Percentiles rank a stretch among this genome's conserved stretches.
phyloP scores from a whole-genome alignment of 768 basidiomycete genomes.

The Phylloporus arenicola region DNA sequence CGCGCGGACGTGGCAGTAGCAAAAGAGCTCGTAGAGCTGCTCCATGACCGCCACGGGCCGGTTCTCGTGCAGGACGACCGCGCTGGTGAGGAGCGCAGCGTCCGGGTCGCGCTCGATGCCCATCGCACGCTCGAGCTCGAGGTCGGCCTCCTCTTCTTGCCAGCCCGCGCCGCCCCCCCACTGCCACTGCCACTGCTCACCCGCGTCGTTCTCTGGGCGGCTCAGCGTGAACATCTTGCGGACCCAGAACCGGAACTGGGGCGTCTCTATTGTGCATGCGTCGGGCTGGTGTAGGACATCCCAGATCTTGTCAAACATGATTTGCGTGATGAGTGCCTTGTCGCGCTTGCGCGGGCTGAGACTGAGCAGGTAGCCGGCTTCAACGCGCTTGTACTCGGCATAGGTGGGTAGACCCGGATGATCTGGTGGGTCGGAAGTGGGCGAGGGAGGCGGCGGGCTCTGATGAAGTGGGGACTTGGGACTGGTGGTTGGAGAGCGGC shows the following conservation, averaged over 20 bases:
- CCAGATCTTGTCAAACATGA: constrained; percentile 69
- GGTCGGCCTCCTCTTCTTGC: not conserved
- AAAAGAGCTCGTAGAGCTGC: constrained; percentile 73
- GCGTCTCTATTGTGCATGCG: constrained; percentile 40
- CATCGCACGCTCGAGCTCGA: constrained; percentile 15
- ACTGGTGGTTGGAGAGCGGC: constrained; percentile 9
- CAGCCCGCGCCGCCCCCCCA: not conserved
- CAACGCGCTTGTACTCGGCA: constrained; percentile 53
- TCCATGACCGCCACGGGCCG: constrained; percentile 73
- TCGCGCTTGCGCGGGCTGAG: constrained; percentile 54
- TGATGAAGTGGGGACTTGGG: not conserved
- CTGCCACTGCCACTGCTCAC: not conserved
- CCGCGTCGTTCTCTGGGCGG: constrained; percentile 11
- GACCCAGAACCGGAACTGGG: constrained; percentile 80
- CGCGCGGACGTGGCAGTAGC: constrained; percentile 60
- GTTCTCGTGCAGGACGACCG: constrained; percentile 65
- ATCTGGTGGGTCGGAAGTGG: constrained; percentile 6
- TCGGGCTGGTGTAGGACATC: constrained; percentile 55
- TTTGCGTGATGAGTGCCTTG: constrained; percentile 70
- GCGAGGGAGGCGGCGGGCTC: not conserved
- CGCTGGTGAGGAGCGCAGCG: constrained; percentile 11
- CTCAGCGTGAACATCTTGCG: constrained; percentile 71
- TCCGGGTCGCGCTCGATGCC: constrained; percentile 11
- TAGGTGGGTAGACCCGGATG: constrained; percentile 57
- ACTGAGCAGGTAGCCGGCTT: constrained; percentile 51